Evolutionary conservation across 495 filamentous ascomycete species (phyloP), one percentile per base, ranked within the genome.

Genomic region (Symbiotaphrina buchneri): DNA sequence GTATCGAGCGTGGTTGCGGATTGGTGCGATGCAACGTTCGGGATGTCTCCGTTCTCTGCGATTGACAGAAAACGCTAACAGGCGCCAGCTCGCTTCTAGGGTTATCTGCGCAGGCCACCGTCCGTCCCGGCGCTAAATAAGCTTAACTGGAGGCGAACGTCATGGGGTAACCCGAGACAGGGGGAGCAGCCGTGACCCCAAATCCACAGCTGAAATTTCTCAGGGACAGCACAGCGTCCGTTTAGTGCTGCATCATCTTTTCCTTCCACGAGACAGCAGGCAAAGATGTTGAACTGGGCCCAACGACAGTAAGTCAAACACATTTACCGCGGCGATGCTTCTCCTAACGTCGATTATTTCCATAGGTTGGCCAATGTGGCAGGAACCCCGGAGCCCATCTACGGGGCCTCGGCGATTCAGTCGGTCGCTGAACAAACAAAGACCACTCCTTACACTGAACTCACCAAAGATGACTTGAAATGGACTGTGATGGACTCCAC

Each of bases 331-430:
- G n/a, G n/a, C n/a, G n/a, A n/a, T n/a, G n/a, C n/a, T n/a, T n/a
- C 11, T 30, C 23, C 4, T 18, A 35, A 5, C 26, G 16, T 11
- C 27, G 26, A 22, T 19, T 1, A 6, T 34, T 11, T 4, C 16
- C 18, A 15, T 19, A 92, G 83, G 52, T 60, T 93, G 49, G 77
- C 85, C 47, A 71, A 81, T 49, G 82, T 90, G 40, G 81, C 81
- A 34, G 87, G 87, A 53, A 93, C 84, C 34, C 73, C 84, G 49
- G 87, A 97, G 59, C 90, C 87, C 35, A 77, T 90, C 56, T 93
- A 97, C 53, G 87, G 87, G 40, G 76, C 90, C 21, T 67, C 71
- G 10, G 84, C 83, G 40, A 77, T 95, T 47, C 76, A 66, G 41
- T 70, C 81, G 17, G 81, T 97, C 27, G 69, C 75, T 33, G 59